Evolutionary conservation across 805 yeast genomes (phyloP).

Genomic region (Ogataea sp.): DNA sequence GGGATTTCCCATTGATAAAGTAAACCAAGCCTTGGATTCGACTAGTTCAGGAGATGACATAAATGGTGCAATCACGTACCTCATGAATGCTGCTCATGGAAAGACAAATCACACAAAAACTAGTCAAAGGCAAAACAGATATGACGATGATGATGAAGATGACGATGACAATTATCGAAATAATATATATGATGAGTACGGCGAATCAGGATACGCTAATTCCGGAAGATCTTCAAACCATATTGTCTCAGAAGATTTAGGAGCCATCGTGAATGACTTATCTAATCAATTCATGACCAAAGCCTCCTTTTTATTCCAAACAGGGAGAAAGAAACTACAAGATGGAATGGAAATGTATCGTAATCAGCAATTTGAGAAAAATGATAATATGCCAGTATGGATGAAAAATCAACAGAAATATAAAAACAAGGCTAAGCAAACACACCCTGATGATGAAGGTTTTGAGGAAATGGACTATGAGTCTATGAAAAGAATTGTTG

Average conservation of each 20-base stretch:
- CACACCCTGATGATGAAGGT: constrained; percentile 30
- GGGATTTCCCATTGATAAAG: constrained; percentile 62
- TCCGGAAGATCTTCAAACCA: too few relatives aligned
- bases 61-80: constrained; percentile 54
- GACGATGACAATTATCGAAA: background rate
- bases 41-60: constrained; percentile 48
- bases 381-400: constrained; percentile 57
- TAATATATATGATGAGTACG: too few relatives aligned
- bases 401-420: constrained; percentile 52
- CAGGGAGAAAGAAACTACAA: constrained; percentile 52
- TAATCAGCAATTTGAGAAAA: constrained; percentile 21
- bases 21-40: constrained; percentile 49
- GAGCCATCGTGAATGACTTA: constrained; percentile 39
- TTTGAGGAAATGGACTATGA: constrained; percentile 36
- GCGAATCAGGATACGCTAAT: too few relatives aligned
- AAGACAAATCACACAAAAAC: constrained; percentile 20
- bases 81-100: constrained; percentile 54
- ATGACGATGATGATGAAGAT: background rate
- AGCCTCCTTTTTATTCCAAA: constrained; percentile 50
- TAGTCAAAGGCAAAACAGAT: background rate
- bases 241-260: constrained; percentile 23
- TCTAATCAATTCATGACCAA: constrained; percentile 49
- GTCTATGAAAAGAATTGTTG: constrained; percentile 31
- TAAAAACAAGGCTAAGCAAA: constrained; percentile 33
- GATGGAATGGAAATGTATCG: constrained; percentile 57